A percentile compares a stretch with the other conserved stretches of the same genome.
Evolutionary conservation across 169 alveolate genomes (phyloP).

Genomic region (Theileria equi): DNA sequence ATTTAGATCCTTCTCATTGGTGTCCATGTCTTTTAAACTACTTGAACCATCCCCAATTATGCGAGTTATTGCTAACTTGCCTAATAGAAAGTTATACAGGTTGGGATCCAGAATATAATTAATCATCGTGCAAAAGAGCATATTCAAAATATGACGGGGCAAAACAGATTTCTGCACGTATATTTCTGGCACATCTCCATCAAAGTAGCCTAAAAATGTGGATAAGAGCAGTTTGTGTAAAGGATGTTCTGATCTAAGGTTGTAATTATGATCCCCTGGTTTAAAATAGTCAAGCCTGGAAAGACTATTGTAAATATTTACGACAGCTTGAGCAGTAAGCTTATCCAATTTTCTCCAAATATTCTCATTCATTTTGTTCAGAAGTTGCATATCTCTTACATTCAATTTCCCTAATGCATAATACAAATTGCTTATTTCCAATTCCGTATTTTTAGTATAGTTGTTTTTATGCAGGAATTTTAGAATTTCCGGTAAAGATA

Average conservation of each 20-base stretch:
- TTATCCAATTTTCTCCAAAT: conserved; percentile 5
- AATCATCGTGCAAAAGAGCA: conserved; percentile 35
- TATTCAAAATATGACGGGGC: conserved; percentile 42
- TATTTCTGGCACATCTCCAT: too few species aligned
- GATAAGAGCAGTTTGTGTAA: too few species aligned
- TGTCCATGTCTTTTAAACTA: too few species aligned
- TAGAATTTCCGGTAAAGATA: not conserved
- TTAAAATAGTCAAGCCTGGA: conserved; percentile 31
- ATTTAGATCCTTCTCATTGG: not conserved
- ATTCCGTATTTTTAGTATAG: conserved; percentile 7
- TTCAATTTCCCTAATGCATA: conserved; percentile 52
- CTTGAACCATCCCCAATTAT: too few species aligned
- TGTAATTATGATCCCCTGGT: too few species aligned
- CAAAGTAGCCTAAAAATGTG: too few species aligned
- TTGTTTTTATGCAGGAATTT: not conserved
- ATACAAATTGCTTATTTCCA: conserved; percentile 46
- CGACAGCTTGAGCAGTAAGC: conserved; percentile 48
- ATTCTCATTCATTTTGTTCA: conserved; percentile 12
- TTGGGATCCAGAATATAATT: conserved; percentile 13
- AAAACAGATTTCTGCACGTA: too few species aligned
- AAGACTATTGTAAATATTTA: conserved; percentile 35
- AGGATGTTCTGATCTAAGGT: too few species aligned
- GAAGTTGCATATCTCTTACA: conserved; percentile 4
- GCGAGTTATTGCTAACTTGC: not conserved
- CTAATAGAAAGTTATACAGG: conserved; percentile 2